Evolutionary conservation across 805 yeast genomes (phyloP).

Genomic region (Sungouiella blattae): DNA sequence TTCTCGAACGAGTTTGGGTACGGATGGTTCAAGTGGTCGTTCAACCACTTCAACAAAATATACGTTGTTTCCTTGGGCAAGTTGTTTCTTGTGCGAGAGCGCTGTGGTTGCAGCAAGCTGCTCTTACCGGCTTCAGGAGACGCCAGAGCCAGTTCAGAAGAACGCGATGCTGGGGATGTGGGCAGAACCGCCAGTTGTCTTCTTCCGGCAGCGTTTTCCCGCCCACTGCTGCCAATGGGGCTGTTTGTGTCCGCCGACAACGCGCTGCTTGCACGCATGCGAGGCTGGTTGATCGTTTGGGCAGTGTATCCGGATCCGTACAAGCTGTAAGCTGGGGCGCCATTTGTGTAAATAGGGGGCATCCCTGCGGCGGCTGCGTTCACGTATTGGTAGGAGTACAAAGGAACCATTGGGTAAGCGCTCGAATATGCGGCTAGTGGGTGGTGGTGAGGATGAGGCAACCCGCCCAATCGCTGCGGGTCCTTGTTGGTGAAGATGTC

Average conservation of each 20-base stretch:
- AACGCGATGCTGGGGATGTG: slow-evolving; percentile 5
- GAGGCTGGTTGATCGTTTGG: background rate
- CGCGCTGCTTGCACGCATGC: background rate
- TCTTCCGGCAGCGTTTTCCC: too few relatives aligned
- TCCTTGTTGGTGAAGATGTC: slow-evolving; percentile 26
- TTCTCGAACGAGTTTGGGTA: slow-evolving; percentile 82
- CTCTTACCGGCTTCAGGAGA: slow-evolving; percentile 8
- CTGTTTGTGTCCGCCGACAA: too few relatives aligned
- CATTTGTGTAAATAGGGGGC: background rate
- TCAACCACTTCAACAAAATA: slow-evolving; percentile 68
- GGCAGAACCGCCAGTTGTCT: background rate
- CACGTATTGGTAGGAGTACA: slow-evolving; percentile 2
- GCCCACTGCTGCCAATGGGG: background rate
- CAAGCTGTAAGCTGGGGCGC: background rate
- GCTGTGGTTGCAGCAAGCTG: slow-evolving; percentile 6
- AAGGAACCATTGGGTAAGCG: slow-evolving; percentile 3
- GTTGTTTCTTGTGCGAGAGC: slow-evolving; percentile 54
- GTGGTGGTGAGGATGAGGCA: slow-evolving; percentile 6
- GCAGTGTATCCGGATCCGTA: background rate
- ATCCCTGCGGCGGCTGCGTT: background rate
- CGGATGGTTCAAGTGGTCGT: slow-evolving; percentile 72
- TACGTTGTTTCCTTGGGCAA: slow-evolving; percentile 76
- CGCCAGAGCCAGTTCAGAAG: slow-evolving; percentile 1
- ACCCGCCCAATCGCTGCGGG: slow-evolving; percentile 5
- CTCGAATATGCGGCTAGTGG: slow-evolving; percentile 5